Conservation (phyloP, 768 basidiomycete species). For the Xerocomus spinulosus region DNA sequence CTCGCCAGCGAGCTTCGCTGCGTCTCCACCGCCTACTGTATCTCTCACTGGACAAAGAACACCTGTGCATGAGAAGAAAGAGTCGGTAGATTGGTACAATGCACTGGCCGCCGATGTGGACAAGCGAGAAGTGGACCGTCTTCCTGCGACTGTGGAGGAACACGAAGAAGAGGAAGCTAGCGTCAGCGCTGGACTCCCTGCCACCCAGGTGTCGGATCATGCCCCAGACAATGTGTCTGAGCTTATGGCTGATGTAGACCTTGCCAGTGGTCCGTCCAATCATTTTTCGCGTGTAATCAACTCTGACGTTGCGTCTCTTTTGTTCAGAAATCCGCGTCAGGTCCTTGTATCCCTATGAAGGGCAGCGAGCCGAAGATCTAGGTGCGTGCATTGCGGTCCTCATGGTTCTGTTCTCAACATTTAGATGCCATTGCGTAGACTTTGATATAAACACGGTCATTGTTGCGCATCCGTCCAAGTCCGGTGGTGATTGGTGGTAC, state of each 20-base stretch:
- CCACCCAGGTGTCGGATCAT: conserved; percentile 53
- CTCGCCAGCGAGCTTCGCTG: not conserved
- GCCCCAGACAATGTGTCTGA: conserved; percentile 40
- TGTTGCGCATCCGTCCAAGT: conserved; percentile 79
- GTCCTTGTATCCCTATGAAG: conserved; percentile 80
- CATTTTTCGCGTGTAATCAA: not conserved
- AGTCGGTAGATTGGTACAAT: conserved; percentile 90
- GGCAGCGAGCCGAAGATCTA: conserved; percentile 84
- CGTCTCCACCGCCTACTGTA: conserved; percentile 18
- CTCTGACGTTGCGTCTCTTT: conserved; percentile 5
- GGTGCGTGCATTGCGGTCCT: conserved; percentile 47
- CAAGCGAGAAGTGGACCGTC: conserved; percentile 36
- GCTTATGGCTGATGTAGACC: conserved; percentile 70
- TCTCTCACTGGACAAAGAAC: conserved; percentile 11
- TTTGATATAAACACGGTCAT: conserved; percentile 80
- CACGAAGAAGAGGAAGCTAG: conserved; percentile 48
- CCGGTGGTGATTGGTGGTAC: conserved; percentile 91
- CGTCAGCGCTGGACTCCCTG: conserved; percentile 39
- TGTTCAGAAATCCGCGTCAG: conserved; percentile 66
- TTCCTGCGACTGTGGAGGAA: conserved; percentile 57
- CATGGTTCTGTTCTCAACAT: not conserved
- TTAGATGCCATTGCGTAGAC: conserved; percentile 36
- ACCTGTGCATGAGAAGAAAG: conserved; percentile 47
- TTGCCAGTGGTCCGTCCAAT: conserved; percentile 45
- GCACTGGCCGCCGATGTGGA: conserved; percentile 69